These are phyloP conservation scores for Meira miltonrushii DNA, from an alignment of 1,284 basidiomycete genomes.

Conservation along the genomic window DNA sequence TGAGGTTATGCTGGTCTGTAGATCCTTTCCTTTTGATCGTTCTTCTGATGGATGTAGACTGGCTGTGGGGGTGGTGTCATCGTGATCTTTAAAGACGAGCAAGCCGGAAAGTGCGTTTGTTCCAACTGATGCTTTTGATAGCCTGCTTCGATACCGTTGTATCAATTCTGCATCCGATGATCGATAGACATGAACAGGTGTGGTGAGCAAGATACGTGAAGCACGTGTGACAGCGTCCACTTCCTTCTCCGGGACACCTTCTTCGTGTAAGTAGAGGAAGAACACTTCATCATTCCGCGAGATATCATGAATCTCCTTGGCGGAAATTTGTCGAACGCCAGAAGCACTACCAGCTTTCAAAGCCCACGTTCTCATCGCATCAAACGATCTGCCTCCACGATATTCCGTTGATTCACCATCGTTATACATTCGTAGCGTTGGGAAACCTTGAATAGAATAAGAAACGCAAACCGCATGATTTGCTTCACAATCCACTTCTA, in stretches of 20 bases:
- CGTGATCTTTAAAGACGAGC: slow-evolving; percentile 48
- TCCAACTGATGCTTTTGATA: slow-evolving; percentile 11
- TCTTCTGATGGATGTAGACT: slow-evolving; percentile 14
- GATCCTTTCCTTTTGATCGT: background rate
- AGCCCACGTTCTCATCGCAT: slow-evolving; percentile 43
- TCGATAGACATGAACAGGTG: slow-evolving; percentile 21
- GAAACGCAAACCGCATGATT: slow-evolving; percentile 27
- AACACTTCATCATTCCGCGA: slow-evolving; percentile 33
- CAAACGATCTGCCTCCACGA: slow-evolving; percentile 33
- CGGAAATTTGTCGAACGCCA: slow-evolving; percentile 23
- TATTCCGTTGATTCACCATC: slow-evolving; percentile 37
- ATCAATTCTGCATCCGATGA: slow-evolving; percentile 32
- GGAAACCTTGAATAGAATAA: slow-evolving; percentile 35
- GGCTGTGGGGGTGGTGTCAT: slow-evolving; percentile 20
- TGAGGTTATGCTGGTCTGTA: slow-evolving; percentile 12
- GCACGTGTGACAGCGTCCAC: slow-evolving; percentile 16
- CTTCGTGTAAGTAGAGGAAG: slow-evolving; percentile 40
- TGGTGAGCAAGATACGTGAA: slow-evolving; percentile 15
- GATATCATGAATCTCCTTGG: slow-evolving; percentile 18
- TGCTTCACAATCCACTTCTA: slow-evolving; percentile 47
- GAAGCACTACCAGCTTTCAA: slow-evolving; percentile 30
- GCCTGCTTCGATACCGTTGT: slow-evolving; percentile 19
- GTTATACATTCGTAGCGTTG: slow-evolving; percentile 40
- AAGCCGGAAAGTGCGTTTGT: slow-evolving; percentile 23
- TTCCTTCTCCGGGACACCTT: slow-evolving; percentile 16